Evolutionary conservation across 2,329 filamentous ascomycete genomes (phyloP).

Genomic region (Rhynchosporium graminicola): DNA sequence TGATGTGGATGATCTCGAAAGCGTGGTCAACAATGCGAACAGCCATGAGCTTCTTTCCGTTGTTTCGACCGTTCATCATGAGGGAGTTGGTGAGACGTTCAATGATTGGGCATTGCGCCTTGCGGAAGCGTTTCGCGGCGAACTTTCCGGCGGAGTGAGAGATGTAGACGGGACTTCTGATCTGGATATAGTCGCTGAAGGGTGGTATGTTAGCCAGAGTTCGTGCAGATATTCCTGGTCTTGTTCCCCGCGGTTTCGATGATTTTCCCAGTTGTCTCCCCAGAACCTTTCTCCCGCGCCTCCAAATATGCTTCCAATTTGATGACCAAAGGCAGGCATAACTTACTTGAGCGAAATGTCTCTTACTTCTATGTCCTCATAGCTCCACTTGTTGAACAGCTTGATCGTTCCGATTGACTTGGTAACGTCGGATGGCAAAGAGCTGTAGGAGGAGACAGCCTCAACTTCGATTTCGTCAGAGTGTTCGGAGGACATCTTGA

Average conservation of each 20-base stretch:
- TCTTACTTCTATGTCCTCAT: slow-evolving; percentile 99
- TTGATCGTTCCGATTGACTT: slow-evolving; percentile 89
- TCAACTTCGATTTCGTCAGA: slow-evolving; percentile 88
- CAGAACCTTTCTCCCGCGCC: slow-evolving; percentile 30
- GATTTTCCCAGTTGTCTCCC: not conserved
- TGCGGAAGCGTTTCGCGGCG: slow-evolving; percentile 99
- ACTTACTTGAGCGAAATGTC: slow-evolving; percentile 99
- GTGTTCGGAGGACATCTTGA: slow-evolving; percentile 92
- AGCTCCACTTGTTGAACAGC: slow-evolving; percentile 98
- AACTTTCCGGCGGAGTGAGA: slow-evolving; percentile 98
- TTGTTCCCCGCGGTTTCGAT: not conserved
- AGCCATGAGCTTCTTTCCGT: slow-evolving; percentile 99
- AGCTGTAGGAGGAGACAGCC: slow-evolving; percentile 70
- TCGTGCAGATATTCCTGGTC: slow-evolving; percentile 11
- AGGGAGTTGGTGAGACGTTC: slow-evolving; percentile 99
- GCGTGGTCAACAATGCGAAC: slow-evolving; percentile 98
- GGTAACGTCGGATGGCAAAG: slow-evolving; percentile 91
- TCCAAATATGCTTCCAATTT: slow-evolving; percentile 3
- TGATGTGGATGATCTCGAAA: slow-evolving; percentile 99
- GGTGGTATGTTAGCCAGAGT: slow-evolving; percentile 39
- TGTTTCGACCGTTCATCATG: slow-evolving; percentile 99
- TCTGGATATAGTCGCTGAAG: slow-evolving; percentile 97
- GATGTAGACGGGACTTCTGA: slow-evolving; percentile 98
- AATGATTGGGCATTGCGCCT: slow-evolving; percentile 99
- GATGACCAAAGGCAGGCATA: slow-evolving; percentile 30